Conservation (phyloP, 768 basidiomycete genomes). For the Termitomyces sp. region DNA sequence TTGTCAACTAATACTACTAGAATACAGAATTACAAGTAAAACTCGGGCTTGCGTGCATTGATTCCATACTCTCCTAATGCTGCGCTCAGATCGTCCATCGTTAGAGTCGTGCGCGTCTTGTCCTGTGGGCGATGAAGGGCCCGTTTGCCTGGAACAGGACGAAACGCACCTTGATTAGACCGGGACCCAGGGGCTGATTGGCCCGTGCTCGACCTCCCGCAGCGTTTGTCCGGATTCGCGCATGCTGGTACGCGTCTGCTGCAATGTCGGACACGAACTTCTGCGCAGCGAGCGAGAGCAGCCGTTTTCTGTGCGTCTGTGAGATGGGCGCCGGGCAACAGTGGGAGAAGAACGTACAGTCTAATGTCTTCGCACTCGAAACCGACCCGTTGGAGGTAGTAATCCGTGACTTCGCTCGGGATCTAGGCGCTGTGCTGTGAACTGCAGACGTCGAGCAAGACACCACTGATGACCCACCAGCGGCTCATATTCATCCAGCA, state of each 20-base stretch:
- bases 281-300: conserved; percentile 93
- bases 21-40: conserved; percentile 59
- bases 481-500: conserved; percentile 97
- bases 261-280: conserved; percentile 98
- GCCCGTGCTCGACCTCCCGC: conserved; percentile 66
- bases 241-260: conserved; percentile 95
- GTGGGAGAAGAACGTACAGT: conserved; percentile 51
- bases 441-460: not conserved
- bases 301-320: conserved; percentile 68
- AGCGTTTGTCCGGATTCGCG: conserved; percentile 90
- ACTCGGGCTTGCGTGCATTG: conserved; percentile 90
- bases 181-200: conserved; percentile 57
- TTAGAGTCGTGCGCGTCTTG: conserved; percentile 89
- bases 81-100: conserved; percentile 94
- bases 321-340: not conserved
- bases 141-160: not conserved
- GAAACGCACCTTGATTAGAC: conserved; percentile 56
- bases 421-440: conserved; percentile 49
- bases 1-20: not conserved
- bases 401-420: conserved; percentile 96
- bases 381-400: conserved; percentile 93
- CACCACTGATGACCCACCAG: conserved; percentile 49
- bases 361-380: conserved; percentile 95
- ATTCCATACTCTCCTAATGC: conserved; percentile 97
- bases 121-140: conserved; percentile 43